Percentiles rank a stretch among this genome's conserved stretches.
Conservation (phyloP, 2,329 filamentous ascomycete species). For the Harringtonia aguacate region DNA sequence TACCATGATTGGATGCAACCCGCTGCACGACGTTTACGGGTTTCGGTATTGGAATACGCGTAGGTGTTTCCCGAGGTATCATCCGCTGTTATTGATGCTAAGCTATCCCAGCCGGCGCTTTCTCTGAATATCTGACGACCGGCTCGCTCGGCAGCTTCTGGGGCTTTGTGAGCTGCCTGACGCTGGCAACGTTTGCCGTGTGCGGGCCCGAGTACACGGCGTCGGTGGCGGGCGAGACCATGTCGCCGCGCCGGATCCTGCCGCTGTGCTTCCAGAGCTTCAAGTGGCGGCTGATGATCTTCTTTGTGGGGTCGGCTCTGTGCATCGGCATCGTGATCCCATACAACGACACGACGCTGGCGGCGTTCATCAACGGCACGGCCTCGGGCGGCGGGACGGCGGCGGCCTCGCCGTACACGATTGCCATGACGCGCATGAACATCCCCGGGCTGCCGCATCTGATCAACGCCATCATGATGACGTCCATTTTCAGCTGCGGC, state of each 20-base stretch:
- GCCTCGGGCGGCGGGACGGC: conserved; percentile 36
- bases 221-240: conserved; percentile 38
- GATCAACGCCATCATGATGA: conserved; percentile 50
- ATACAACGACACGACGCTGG: conserved; percentile 44
- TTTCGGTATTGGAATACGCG: conserved; percentile 18
- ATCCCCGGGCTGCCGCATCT: conserved; percentile 44
- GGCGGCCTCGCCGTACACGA: conserved; percentile 43
- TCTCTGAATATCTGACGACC: conserved; percentile 34
- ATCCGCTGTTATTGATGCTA: conserved; percentile 31
- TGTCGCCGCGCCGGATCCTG: conserved; percentile 46
- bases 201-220: conserved; percentile 31
- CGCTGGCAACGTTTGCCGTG: conserved; percentile 43
- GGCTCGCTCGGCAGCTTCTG: conserved; percentile 38
- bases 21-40: conserved; percentile 1
- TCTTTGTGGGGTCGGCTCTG: conserved; percentile 58
- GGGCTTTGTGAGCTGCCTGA: conserved; percentile 54
- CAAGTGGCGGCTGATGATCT: conserved; percentile 53
- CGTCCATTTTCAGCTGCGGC: conserved; percentile 48
- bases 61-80: conserved; percentile 30
- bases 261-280: conserved; percentile 55
- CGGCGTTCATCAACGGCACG: conserved; percentile 27
- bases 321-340: conserved; percentile 51
- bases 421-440: conserved; percentile 45
- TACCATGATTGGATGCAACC: conserved; percentile 29
- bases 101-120: conserved; percentile 11